A percentile compares a stretch with the other conserved stretches of the same genome.
Conservation (phyloP, 768 basidiomycete genomes). For the Pisolithus tinctorius region DNA sequence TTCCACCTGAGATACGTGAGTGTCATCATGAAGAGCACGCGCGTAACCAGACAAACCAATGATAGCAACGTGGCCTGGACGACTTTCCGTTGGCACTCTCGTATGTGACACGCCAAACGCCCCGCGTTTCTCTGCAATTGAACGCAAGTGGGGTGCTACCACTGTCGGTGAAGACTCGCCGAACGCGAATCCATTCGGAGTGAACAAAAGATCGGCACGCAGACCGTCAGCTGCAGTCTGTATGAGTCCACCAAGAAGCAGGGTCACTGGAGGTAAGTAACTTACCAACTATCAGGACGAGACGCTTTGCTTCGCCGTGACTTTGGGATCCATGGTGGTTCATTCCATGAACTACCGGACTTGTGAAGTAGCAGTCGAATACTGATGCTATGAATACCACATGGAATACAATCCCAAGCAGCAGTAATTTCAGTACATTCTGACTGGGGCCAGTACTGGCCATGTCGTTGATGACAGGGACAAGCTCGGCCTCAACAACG, state of each 20-base stretch:
- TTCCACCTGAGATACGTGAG: conserved; percentile 49
- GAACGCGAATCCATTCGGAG: conserved; percentile 49
- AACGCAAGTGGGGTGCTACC: conserved; percentile 70
- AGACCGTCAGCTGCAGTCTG: conserved; percentile 63
- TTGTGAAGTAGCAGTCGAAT: conserved; percentile 88
- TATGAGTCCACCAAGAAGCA: neutral
- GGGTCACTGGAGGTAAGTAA: neutral
- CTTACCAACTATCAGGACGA: conserved; percentile 76
- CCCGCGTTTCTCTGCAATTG: conserved; percentile 58
- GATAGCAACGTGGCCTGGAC: conserved; percentile 85
- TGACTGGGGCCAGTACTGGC: conserved; percentile 10
- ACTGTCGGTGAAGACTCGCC: conserved; percentile 47
- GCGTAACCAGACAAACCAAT: conserved; percentile 44
- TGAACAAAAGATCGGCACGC: conserved; percentile 74
- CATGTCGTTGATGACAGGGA: neutral
- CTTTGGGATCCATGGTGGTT: conserved; percentile 37
- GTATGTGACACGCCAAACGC: conserved; percentile 85
- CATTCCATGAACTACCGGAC: conserved; percentile 79
- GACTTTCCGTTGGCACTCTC: conserved; percentile 79
- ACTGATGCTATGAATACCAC: conserved; percentile 61
- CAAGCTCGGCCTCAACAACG: no score
- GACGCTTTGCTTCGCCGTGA: conserved; percentile 53
- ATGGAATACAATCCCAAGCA: conserved; percentile 71
- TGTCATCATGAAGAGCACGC: conserved; percentile 1
- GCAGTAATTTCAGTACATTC: conserved; percentile 37